These are phyloP conservation scores for Spizellomyces punctatus DNA, from an alignment of 192 early-diverging fungal species.

Conservation along the genomic window DNA sequence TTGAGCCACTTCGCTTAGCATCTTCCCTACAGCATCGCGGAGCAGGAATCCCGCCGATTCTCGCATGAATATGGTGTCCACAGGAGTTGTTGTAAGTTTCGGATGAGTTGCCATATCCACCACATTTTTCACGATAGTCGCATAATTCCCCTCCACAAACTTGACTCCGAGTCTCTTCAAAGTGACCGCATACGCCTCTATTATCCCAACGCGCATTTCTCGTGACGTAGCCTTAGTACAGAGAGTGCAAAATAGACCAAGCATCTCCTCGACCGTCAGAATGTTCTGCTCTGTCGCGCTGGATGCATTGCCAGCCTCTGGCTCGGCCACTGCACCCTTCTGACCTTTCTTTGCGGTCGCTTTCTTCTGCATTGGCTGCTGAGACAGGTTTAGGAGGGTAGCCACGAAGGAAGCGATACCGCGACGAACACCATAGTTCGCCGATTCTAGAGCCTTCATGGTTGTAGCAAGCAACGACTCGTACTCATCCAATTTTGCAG, in stretches of 20 bases:
- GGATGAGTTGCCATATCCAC: constrained; percentile 58
- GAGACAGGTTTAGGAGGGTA: constrained; percentile 56
- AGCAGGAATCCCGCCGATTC: constrained; percentile 67
- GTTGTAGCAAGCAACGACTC: constrained; percentile 49
- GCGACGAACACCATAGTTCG: constrained; percentile 51
- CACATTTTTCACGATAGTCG: constrained; percentile 67
- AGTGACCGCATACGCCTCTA: constrained; percentile 77
- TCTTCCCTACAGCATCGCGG: constrained; percentile 73
- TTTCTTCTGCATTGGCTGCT: constrained; percentile 39
- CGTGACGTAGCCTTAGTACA: constrained; percentile 65
- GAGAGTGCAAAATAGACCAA: constrained; percentile 62
- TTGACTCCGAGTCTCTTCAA: constrained; percentile 70
- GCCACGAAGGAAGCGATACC: constrained; percentile 54
- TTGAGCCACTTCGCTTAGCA: constrained; percentile 81
- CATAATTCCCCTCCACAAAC: constrained; percentile 77
- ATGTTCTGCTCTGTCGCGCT: constrained; percentile 36
- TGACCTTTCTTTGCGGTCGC: constrained; percentile 27
- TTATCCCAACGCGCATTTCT: constrained; percentile 74
- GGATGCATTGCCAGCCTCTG: constrained; percentile 31
- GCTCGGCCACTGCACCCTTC: constrained; percentile 43
- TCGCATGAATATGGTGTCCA: constrained; percentile 63
- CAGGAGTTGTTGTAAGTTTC: constrained; percentile 49
- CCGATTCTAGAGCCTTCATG: constrained; percentile 56
- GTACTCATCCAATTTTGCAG: constrained; percentile 56
- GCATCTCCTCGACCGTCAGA: constrained; percentile 67